These are phyloP conservation scores for Pelargonium citronellum DNA, from an alignment of 441 rosid species.

Conservation along the genomic window DNA sequence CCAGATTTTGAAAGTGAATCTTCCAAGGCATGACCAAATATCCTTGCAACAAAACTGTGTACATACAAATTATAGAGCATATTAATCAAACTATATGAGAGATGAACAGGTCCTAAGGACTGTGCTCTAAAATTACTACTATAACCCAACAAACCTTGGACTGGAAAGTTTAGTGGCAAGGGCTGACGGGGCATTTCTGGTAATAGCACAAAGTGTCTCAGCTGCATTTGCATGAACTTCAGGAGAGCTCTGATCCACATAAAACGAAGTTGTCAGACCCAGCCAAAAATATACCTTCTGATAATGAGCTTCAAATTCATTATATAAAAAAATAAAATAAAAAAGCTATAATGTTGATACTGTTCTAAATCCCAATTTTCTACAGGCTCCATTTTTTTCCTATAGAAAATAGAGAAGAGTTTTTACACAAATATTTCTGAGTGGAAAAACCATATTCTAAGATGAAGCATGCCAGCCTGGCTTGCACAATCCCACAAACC, in stretches of 20 bases:
- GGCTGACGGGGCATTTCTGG: conserved; percentile 83
- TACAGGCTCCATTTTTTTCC: too few relatives aligned
- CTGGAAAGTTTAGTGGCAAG: conserved; percentile 82
- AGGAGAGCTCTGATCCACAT: conserved; percentile 54
- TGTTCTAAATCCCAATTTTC: too few relatives aligned
- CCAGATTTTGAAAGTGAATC: conserved; percentile 89
- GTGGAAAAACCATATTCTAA: not conserved
- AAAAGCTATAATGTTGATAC: too few relatives aligned
- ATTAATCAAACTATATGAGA: not conserved
- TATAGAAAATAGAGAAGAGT: not conserved
- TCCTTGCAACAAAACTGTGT: conserved; percentile 82
- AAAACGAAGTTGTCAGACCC: conserved; percentile 19
- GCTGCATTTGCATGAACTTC: conserved; percentile 96
- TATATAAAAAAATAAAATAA: too few relatives aligned
- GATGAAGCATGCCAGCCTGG: not conserved
- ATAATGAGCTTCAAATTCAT: too few relatives aligned
- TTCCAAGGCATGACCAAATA: conserved; percentile 83
- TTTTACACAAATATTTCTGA: not conserved
- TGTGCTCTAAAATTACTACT: not conserved
- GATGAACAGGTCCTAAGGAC: too few relatives aligned
- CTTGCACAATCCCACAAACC: not conserved
- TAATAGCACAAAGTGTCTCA: conserved; percentile 85
- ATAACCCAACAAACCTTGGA: conserved; percentile 42
- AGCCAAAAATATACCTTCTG: not conserved
- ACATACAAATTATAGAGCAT: not conserved